Conservation (phyloP, 805 yeast species). For the Teunomyces stri region DNA sequence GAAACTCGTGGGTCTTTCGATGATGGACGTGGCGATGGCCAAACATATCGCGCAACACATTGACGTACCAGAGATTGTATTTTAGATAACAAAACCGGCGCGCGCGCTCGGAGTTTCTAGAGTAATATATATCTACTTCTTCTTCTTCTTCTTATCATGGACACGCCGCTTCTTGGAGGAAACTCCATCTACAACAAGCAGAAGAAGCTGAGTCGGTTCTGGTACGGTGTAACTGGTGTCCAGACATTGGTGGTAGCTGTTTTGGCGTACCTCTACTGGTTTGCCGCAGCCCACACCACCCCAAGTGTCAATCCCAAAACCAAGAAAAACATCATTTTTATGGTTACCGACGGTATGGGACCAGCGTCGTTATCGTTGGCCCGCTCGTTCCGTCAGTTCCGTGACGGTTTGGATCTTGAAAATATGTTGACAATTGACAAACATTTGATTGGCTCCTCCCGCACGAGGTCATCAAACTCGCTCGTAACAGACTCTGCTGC, state of each 20-base stretch:
- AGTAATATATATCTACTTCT: no score
- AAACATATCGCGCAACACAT: conserved; percentile 31
- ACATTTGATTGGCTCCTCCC: conserved; percentile 74
- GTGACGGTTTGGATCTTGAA: conserved; percentile 51
- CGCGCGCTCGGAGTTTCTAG: no score
- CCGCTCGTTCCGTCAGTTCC: conserved; percentile 66
- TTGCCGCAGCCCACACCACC: background rate
- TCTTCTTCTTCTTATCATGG: background rate
- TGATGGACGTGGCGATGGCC: conserved; percentile 62
- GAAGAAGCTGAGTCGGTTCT: conserved; percentile 3
- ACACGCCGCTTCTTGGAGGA: conserved; percentile 10
- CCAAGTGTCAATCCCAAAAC: conserved; percentile 3
- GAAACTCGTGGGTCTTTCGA: conserved; percentile 61
- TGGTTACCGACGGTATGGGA: conserved; percentile 96
- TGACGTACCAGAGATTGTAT: conserved; percentile 1
- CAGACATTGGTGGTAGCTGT: conserved; percentile 3
- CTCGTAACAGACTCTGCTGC: conserved; percentile 94
- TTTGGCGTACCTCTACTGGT: conserved; percentile 4
- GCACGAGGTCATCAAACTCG: conserved; percentile 77
- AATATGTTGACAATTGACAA: conserved; percentile 63
- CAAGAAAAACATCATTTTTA: conserved; percentile 77
- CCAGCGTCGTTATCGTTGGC: conserved; percentile 83
- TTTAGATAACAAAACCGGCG: no score
- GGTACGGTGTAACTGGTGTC: conserved; percentile 1
- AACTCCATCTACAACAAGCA: conserved; percentile 9